phyloP scores from a whole-genome alignment of 1,139 yeast species.

The Diutina mesorugosa region DNA sequence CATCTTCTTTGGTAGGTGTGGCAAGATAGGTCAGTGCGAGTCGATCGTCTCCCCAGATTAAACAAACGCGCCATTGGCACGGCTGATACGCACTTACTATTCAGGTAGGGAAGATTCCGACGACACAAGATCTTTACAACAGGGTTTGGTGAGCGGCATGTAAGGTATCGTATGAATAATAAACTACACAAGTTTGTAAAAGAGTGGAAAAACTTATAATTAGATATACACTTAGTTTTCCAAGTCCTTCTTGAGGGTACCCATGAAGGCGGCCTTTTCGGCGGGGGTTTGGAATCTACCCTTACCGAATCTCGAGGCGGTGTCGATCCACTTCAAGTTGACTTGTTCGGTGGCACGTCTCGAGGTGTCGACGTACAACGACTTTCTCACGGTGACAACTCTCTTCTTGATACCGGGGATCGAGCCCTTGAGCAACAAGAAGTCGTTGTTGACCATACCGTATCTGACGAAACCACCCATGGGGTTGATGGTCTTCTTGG shows the following conservation, averaged over 20 bases:
- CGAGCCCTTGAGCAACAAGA: conserved; percentile 94
- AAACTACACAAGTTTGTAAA: not conserved
- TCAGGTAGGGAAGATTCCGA: too few relatives aligned
- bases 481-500: conserved; percentile 99
- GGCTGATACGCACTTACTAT: too few relatives aligned
- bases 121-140: too few relatives aligned
- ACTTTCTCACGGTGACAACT: conserved; percentile 97
- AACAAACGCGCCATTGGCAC: too few relatives aligned
- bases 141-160: too few relatives aligned
- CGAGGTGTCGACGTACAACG: conserved; percentile 94
- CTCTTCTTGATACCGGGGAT: conserved; percentile 99
- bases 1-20: too few relatives aligned
- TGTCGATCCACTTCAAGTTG: conserved; percentile 98
- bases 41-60: too few relatives aligned
- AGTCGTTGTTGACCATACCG: conserved; percentile 97
- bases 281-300: conserved; percentile 99
- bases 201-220: not conserved
- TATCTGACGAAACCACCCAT: conserved; percentile 99
- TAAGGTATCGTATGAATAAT: not conserved
- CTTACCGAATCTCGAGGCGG: conserved; percentile 99
- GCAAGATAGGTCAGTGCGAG: too few relatives aligned
- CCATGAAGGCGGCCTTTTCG: conserved; percentile 99
- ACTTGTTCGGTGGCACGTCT: conserved; percentile 97
- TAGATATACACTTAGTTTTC: conserved; percentile 3
- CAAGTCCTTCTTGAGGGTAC: conserved; percentile 96